Evolutionary conservation across 352 stramenopile genomes (phyloP), one percentile per base, ranked within the genome.

Genomic region (Elongisporangium anandrum): DNA sequence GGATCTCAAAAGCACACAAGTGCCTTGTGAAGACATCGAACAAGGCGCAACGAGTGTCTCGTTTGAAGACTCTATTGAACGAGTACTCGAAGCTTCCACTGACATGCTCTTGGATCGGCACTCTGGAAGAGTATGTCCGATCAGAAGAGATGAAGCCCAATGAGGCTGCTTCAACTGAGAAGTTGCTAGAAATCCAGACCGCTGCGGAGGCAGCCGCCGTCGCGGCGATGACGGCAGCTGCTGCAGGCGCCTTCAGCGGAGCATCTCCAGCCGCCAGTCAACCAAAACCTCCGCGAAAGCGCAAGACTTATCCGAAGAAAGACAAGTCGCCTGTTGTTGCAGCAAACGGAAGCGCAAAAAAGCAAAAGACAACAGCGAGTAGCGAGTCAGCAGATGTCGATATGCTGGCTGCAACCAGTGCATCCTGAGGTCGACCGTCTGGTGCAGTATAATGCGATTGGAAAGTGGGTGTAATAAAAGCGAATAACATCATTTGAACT

Each of bases 81-180:
- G 87, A 96, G 57, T 96, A 96, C 68, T 89, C 85, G 26, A 96
- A 96, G 65, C 75, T 96, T 15, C 87, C 87, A 16, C 59, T 96
- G 20, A 93, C 87, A 13, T 93, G 71, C 52, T 54, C 59, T 10
- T 75, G 68, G 64, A 60, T 75, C 13, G 47, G 53, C 19, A 82
- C 60, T 24, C 23, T 69, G 20, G 78, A 70, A 51, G 52, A 56
- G 16, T 75, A 67, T 45, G 55, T 75, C 20, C 29, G 24, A 23
- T 4, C 29, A 13, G 57, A 17, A n/a, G 56, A 66, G 23, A 56
- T 74, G 16, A 49, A 66, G 20, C 54, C 70, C 0, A 67, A 62
- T 8, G 68, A 80, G 38, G 51, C 58, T 12, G 54, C 76, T 15
- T 69, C 70, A 9, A 59, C 63, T 0, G 76, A 76, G 17, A 66